These are phyloP conservation scores for Rosa hybrid DNA, from an alignment of 331 rosid species.

Conservation along the genomic window DNA sequence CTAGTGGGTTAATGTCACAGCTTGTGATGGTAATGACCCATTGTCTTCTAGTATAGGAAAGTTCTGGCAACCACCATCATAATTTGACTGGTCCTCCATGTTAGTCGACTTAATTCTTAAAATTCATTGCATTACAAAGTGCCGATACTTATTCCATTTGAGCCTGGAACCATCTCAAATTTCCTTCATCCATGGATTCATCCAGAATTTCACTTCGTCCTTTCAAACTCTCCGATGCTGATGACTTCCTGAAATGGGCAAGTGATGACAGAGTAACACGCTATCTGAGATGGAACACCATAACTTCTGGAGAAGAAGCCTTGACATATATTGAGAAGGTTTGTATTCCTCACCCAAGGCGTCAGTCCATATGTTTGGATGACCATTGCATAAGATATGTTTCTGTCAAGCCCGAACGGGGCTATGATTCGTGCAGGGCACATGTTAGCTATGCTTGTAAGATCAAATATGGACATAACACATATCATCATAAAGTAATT, in stretches of 20 bases:
- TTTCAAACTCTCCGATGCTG: constrained; percentile 26
- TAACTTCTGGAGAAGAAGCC: constrained; percentile 46
- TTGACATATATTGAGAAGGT: constrained; percentile 33
- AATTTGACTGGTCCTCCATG: neutral
- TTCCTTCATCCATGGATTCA: constrained; percentile 21
- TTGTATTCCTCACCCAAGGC: constrained; percentile 54
- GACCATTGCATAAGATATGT: constrained; percentile 44
- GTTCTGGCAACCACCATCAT: constrained; percentile 6
- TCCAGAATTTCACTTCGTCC: constrained; percentile 39
- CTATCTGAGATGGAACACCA: constrained; percentile 43
- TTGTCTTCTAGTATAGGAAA: neutral
- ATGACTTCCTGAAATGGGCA: constrained; percentile 41
- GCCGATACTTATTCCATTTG: neutral
- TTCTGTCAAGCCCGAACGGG: constrained; percentile 27
- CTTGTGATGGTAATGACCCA: neutral
- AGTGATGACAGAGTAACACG: constrained; percentile 41
- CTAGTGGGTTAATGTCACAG: neutral
- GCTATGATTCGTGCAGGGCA: constrained; percentile 37
- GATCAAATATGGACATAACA: no score
- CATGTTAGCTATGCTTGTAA: constrained; percentile 46
- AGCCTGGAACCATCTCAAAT: constrained; percentile 8
- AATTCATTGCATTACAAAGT: neutral
- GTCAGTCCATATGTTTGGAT: constrained; percentile 44
- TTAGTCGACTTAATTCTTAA: neutral
- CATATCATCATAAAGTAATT: no score